Conservation (phyloP, 106 monocot species). For the Narthecium ossifragum region DNA sequence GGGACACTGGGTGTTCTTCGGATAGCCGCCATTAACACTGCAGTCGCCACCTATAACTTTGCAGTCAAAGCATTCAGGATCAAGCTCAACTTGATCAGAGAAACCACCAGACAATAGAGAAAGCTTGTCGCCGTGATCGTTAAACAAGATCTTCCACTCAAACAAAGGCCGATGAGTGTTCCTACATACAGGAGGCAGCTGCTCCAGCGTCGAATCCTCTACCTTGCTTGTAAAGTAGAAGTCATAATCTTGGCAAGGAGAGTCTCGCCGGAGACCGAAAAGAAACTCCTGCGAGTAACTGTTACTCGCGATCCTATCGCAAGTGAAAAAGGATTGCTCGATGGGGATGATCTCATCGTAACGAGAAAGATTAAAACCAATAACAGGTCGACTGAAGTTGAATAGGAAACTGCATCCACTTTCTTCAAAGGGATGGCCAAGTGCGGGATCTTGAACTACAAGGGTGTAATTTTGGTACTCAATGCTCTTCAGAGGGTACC, state of each 20-base stretch:
- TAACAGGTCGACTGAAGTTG: not conserved
- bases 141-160: not conserved
- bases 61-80: slow-evolving; percentile 2
- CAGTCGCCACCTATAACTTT: not conserved
- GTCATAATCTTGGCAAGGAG: not conserved
- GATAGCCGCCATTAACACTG: not conserved
- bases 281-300: not conserved
- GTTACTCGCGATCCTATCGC: not conserved
- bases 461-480: not conserved
- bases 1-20: not conserved
- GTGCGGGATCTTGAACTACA: not conserved
- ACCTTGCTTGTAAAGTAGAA: not conserved
- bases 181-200: not conserved
- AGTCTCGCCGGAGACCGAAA: not conserved
- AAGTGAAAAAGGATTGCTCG: not conserved
- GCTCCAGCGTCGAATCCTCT: not conserved
- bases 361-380: slow-evolving; percentile 7
- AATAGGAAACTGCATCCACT: not conserved
- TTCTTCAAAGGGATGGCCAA: not conserved
- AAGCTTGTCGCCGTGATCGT: not conserved
- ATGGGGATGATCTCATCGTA: not conserved
- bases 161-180: not conserved
- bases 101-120: slow-evolving; percentile 6
- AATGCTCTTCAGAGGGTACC: too few species aligned
- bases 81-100: not conserved